A percentile compares a stretch with the other conserved stretches of the same genome.
Conservation (phyloP, 2,329 filamentous ascomycete genomes). For the Claviceps sp. region DNA sequence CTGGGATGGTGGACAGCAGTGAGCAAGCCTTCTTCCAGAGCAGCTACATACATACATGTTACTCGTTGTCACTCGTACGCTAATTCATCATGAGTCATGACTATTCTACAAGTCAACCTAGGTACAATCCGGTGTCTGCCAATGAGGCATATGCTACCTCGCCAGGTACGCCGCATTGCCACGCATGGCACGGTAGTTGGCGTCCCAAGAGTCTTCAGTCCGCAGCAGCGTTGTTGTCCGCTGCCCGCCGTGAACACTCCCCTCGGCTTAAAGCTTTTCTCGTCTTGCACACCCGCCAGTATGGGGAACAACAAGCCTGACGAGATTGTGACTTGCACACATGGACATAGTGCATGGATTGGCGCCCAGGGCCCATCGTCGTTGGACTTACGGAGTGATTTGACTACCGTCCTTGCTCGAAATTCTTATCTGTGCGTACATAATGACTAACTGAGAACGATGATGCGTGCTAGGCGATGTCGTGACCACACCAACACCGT, state of each 20-base stretch:
- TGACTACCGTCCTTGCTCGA: background rate
- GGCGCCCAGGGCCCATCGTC: conserved; percentile 9
- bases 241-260: background rate
- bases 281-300: background rate
- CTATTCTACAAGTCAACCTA: background rate
- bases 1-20: background rate
- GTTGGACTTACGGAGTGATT: conserved; percentile 11
- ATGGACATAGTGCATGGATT: conserved; percentile 8
- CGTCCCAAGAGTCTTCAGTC: background rate
- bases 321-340: background rate
- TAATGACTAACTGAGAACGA: background rate
- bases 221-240: background rate
- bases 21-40: background rate
- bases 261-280: background rate
- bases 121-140: background rate
- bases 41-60: background rate
- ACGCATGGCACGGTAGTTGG: background rate
- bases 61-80: background rate
- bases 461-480: conserved; percentile 28
- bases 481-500: conserved; percentile 59
- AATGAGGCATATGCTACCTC: background rate
- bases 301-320: background rate
- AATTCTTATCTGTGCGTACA: background rate
- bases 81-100: background rate
- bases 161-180: background rate